These are phyloP conservation scores for Myxozyma kluyveri DNA, from an alignment of 805 yeast species.

Conservation along the genomic window DNA sequence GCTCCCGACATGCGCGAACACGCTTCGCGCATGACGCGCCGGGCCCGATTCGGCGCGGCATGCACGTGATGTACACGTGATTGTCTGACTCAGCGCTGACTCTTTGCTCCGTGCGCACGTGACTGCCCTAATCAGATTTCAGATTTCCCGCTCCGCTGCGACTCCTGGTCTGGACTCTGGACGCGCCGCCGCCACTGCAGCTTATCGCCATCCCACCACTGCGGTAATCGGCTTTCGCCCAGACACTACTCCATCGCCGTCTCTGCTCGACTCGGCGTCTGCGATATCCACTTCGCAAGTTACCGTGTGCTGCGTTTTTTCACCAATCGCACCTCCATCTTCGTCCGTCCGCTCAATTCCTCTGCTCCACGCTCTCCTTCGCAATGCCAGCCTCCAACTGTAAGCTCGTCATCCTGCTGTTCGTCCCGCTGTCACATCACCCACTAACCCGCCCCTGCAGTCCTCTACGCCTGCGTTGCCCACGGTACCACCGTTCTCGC, in stretches of 20 bases:
- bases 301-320: neutral
- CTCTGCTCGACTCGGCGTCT: too few species aligned
- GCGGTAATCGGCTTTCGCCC: too few species aligned
- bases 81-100: neutral
- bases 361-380: neutral
- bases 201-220: too few species aligned
- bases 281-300: neutral
- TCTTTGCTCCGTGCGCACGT: neutral
- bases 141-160: neutral
- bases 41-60: neutral
- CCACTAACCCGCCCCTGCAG: conserved; percentile 4
- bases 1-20: too few species aligned
- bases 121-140: neutral
- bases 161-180: neutral
- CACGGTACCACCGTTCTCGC: conserved; percentile 47
- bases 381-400: conserved; percentile 28
- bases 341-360: neutral
- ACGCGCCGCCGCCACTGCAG: too few species aligned
- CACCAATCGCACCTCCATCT: neutral
- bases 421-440: conserved; percentile 15
- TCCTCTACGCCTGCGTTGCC: conserved; percentile 31
- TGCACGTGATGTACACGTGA: too few species aligned
- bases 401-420: conserved; percentile 9
- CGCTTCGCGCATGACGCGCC: neutral
- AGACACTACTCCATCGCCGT: too few species aligned